A percentile compares a stretch with the other conserved stretches of the same genome.
phyloP scores from a whole-genome alignment of 805 yeast genomes.

The Candida coquimbonensis region DNA sequence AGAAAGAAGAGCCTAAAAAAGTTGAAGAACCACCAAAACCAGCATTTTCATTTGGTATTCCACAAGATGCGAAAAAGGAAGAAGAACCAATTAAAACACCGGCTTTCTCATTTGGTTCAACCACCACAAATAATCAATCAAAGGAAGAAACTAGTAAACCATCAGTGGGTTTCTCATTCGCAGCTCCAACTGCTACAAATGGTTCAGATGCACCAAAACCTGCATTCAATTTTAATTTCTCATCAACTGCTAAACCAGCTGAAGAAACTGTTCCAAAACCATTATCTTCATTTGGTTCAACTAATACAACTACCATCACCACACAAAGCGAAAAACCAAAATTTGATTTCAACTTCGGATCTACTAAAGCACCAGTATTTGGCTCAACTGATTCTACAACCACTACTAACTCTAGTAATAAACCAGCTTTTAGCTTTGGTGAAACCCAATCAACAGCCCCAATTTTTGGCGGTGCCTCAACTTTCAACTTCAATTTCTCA shows the following conservation, averaged over 20 bases:
- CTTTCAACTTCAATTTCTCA: slow-evolving; percentile 15
- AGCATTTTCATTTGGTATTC: slow-evolving; percentile 1
- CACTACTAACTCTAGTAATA: slow-evolving; percentile 7
- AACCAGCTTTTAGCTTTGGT: slow-evolving; percentile 23
- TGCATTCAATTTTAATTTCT: slow-evolving; percentile 1
- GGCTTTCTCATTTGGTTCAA: slow-evolving; percentile 21
- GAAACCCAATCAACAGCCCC: slow-evolving; percentile 14
- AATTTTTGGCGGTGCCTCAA: slow-evolving; percentile 25
- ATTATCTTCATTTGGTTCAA: slow-evolving; percentile 20
- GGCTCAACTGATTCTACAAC: slow-evolving; percentile 1
- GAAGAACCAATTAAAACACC: not conserved
- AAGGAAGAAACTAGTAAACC: not conserved
- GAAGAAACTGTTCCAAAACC: slow-evolving; percentile 12
- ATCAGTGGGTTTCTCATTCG: too few species aligned
- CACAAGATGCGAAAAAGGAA: not conserved
- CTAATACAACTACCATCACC: not conserved
- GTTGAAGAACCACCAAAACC: slow-evolving; percentile 6
- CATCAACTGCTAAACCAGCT: slow-evolving; percentile 8
- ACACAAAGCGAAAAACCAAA: not conserved
- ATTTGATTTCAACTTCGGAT: not conserved
- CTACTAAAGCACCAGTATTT: not conserved
- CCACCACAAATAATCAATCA: not conserved
- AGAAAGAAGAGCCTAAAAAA: slow-evolving; percentile 2
- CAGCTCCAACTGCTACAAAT: too few species aligned
- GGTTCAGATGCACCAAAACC: slow-evolving; percentile 4